Evolutionary conservation across 139 green algal species (phyloP).

Genomic region (Tetradesmus lagerheimii): DNA sequence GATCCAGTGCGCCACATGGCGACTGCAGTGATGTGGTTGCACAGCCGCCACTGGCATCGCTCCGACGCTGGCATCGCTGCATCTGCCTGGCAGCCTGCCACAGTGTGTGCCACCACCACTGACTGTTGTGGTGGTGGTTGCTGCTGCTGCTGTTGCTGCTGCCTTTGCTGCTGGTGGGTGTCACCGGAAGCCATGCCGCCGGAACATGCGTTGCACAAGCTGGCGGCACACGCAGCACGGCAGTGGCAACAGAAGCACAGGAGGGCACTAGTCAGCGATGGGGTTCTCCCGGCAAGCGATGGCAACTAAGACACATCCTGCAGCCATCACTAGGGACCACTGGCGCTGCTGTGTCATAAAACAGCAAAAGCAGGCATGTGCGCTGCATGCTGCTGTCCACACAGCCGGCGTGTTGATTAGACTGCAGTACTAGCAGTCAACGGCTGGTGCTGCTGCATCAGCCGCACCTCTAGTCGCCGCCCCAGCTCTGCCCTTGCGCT

Average conservation of each 20-base stretch:
- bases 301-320: too few relatives aligned
- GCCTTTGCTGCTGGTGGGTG: background rate
- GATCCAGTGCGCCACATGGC: too few relatives aligned
- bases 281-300: too few relatives aligned
- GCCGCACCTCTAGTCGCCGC: slow-evolving; percentile 32
- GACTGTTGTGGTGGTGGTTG: too few relatives aligned
- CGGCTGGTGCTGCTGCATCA: too few relatives aligned
- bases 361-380: too few relatives aligned
- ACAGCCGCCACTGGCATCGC: background rate
- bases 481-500: slow-evolving; percentile 29
- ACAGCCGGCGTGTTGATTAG: background rate
- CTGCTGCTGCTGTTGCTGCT: background rate
- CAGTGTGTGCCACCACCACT: too few relatives aligned
- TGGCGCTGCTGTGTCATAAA: too few relatives aligned
- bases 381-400: background rate
- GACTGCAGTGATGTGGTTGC: too few relatives aligned
- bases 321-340: too few relatives aligned
- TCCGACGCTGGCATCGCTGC: background rate
- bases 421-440: background rate
- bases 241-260: background rate
- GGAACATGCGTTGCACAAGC: slow-evolving; percentile 1
- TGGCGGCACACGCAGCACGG: background rate
- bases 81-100: background rate
- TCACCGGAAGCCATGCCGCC: slow-evolving; percentile 35
- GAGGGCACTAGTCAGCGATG: background rate